A percentile compares a stretch with the other conserved stretches of the same genome.
These are phyloP conservation scores for Nemania sp. DNA, from an alignment of 2,329 filamentous ascomycete species.

Conservation along the genomic window DNA sequence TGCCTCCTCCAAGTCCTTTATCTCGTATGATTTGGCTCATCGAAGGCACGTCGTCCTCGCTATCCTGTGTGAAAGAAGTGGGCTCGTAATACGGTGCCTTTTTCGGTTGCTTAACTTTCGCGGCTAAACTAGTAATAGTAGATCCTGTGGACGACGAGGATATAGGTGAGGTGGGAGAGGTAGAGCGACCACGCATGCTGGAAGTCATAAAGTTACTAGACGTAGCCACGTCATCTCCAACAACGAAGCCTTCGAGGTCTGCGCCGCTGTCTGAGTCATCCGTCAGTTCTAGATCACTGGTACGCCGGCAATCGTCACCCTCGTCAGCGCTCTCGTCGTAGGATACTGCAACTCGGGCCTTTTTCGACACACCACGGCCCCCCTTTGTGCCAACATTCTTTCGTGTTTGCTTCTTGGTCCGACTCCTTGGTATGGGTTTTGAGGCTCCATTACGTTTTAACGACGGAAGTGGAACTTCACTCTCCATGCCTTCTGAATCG, in stretches of 20 bases:
- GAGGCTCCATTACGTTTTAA: constrained; percentile 31
- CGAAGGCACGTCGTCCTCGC: constrained; percentile 46
- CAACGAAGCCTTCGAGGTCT: constrained; percentile 51
- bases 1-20: constrained; percentile 24
- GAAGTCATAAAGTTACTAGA: constrained; percentile 48
- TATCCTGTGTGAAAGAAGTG: constrained; percentile 44
- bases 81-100: constrained; percentile 43
- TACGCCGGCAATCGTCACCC: constrained; percentile 52
- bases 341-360: constrained; percentile 29
- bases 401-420: constrained; percentile 25
- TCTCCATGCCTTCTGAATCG: constrained; percentile 30
- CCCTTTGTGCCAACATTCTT: constrained; percentile 34
- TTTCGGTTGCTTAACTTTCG: constrained; percentile 27
- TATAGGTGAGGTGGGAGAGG: constrained; percentile 44
- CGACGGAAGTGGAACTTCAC: constrained; percentile 33
- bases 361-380: constrained; percentile 39
- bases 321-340: constrained; percentile 54
- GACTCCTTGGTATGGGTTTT: constrained; percentile 31
- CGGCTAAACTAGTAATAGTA: constrained; percentile 19
- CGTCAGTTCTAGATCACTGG: constrained; percentile 53
- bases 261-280: constrained; percentile 52
- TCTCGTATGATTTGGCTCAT: constrained; percentile 48
- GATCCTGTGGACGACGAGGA: constrained; percentile 43
- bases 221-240: constrained; percentile 49
- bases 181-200: constrained; percentile 41